Base-by-base conservation (phyloP, 179 eudicot species). In the Heliamphora pulchella region DNA sequence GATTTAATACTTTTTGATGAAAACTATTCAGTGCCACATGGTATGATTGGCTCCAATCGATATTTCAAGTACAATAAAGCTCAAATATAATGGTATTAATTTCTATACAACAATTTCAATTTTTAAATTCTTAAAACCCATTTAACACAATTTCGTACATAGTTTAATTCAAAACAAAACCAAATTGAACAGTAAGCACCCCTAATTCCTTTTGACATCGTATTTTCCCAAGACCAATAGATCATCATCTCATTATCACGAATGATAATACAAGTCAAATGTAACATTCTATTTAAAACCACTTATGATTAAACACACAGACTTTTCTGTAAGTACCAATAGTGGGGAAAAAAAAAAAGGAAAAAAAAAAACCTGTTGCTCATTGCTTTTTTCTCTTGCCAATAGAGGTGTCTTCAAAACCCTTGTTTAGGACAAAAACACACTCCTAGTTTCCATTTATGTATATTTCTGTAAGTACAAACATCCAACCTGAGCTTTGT, bases 381-480 rank as follows among this genome's bases (percentile, higher is more conserved):
- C 39, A 58, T 4, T 43, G n/a, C 46, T 75, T 55, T 22, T 44
- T 41, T 41, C 18, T 6, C 4, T 22, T 47, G 3, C 18, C 4
- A 50, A 39, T 17, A 31, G 20, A 58, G 6, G 15, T 39, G 46
- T 66, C 71, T 31, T 66, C 6, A 31, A 47, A 11, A 39, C 50
- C 66, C 3, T 57, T 41, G 63, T 39, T 41, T 39, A 39, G 65
- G 41, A 58, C 78, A 75, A 75, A 46, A 76, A 61, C 43, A 44
- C 39, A 44, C 14, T 14, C 22, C 15, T 57, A 55, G 11, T 74
- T 55, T 31, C 22, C 13, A 31, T 55, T 43, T 54, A 14, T 39
- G 11, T 76, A 77, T 47, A 71, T 48, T 18, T 77, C 44, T 77
- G 79, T 31, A 22, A 64, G 47, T 47, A 62, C 59, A 77, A 64